Base-by-base conservation (phyloP, 2,329 filamentous ascomycete genomes). In the Fusarium sororula region DNA sequence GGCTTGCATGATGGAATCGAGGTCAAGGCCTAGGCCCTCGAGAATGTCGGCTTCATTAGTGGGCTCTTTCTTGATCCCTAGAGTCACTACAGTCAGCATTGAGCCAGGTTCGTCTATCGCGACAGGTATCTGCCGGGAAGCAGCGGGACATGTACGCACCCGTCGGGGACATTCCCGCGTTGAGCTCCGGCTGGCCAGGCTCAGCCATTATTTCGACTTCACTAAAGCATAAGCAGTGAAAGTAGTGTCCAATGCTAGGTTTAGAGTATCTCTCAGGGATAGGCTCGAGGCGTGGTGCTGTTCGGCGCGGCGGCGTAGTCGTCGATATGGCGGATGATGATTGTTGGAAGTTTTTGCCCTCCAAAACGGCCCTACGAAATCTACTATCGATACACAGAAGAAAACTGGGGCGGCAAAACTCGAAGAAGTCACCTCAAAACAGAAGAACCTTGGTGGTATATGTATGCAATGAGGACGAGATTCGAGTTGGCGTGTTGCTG, bases 141-240 rank as follows among this genome's bases (percentile, higher is more conserved):
- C 58, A 69, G 58, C 48, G 64, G 63, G 53, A 70, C 57, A 64
- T 53, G 38, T 68, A 77, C 82, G 73, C 81, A 84, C 83, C 81
- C 79, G 79, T 73, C 44, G 81, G 77, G 59, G 80, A 81, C 75
- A 80, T 77, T 48, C 47, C 63, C 73, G 77, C 80, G 76, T 75
- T 79, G 74, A 79, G 77, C 68, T 81, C 77, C 74, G 81, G 78
- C 76, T 81, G 83, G 75, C 81, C 82, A 76, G 82, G 78, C 80
- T 84, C 82, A 79, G 82, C 83, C 82, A 84, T 84, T 74, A 75
- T 83, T 81, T 77, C 78, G 79, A 76, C 79, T 75, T 77, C 75
- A 73, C 75, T 72, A 72, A 67, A 68, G 63, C 76, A 77, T 75
- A 72, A 75, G 74, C 75, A 72, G 53, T 69, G 41, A 38, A 42